Conservation (phyloP, 2,329 filamentous ascomycete species). For the Colletotrichum tropicale region DNA sequence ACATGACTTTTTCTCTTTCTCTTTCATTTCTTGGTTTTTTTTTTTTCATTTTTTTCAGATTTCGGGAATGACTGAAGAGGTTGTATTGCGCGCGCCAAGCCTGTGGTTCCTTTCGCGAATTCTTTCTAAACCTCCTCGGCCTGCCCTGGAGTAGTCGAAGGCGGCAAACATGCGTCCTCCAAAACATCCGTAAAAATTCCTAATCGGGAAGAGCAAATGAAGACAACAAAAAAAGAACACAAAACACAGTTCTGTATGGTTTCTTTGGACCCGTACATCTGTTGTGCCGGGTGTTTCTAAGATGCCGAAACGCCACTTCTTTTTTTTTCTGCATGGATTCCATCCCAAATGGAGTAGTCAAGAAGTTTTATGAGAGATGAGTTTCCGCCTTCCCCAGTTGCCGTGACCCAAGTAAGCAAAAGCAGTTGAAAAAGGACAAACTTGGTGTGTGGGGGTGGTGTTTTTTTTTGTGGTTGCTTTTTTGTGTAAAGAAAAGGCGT, state of each 20-base stretch:
- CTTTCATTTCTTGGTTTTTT: background rate
- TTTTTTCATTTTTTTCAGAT: background rate
- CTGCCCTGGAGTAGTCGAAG: constrained; percentile 15
- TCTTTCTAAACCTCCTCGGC: background rate
- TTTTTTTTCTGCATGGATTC: background rate
- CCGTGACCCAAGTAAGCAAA: constrained; percentile 12
- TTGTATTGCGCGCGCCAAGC: background rate
- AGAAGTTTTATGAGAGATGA: constrained; percentile 3
- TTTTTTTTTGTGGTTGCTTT: background rate
- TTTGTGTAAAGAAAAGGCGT: background rate
- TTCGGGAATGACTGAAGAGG: background rate
- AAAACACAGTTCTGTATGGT: constrained; percentile 16
- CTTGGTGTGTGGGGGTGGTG: constrained; percentile 1
- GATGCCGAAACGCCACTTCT: constrained; percentile 17
- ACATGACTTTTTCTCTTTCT: constrained; percentile 1
- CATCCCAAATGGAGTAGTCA: background rate
- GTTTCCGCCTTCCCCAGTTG: constrained; percentile 1
- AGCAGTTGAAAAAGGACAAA: background rate
- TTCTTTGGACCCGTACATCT: background rate
- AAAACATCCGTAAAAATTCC: constrained; percentile 9
- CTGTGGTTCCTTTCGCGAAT: background rate
- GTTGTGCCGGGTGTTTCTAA: constrained; percentile 8
- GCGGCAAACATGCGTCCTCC: constrained; percentile 11
- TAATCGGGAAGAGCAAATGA: background rate
- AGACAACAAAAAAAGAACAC: background rate